phyloP scores from a whole-genome alignment of 192 early-diverging fungal genomes.

The Oehlia diaphana region DNA sequence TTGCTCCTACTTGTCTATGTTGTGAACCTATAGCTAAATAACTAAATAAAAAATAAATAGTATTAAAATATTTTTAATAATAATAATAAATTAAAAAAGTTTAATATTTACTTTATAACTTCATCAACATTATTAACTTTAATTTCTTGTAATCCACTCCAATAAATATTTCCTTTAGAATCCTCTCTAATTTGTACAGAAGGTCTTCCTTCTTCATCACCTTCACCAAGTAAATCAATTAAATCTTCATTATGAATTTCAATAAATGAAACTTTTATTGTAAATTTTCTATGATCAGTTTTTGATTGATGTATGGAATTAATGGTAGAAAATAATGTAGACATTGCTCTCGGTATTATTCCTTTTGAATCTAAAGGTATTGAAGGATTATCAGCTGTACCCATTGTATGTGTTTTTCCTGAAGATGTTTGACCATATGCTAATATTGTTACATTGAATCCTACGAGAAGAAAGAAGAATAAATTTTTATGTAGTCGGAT shows the following conservation, averaged over 20 bases:
- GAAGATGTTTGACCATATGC: conserved; percentile 93
- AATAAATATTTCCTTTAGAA: conserved; percentile 81
- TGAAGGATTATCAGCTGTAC: conserved; percentile 55
- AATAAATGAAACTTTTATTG: conserved; percentile 83
- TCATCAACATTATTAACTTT: conserved; percentile 68
- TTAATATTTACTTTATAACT: conserved; percentile 61
- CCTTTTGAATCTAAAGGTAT: conserved; percentile 46
- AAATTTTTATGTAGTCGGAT: neutral
- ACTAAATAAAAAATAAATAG: conserved; percentile 10
- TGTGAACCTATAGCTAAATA: conserved; percentile 71
- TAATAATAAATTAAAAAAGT: neutral
- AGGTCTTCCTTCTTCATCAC: conserved; percentile 52
- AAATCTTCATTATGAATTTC: conserved; percentile 98
- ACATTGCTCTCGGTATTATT: conserved; percentile 73
- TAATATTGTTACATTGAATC: conserved; percentile 93
- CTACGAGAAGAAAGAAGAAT: conserved; percentile 34
- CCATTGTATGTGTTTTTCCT: conserved; percentile 98
- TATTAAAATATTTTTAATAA: neutral
- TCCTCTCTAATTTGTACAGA: conserved; percentile 80
- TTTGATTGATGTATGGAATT: conserved; percentile 33
- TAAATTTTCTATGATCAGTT: conserved; percentile 34
- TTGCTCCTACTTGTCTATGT: conserved; percentile 85
- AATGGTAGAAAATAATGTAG: conserved; percentile 51
- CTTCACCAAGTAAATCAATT: conserved; percentile 81
- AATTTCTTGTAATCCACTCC: conserved; percentile 82